A percentile compares a stretch with the other conserved stretches of the same genome.
Conservation (phyloP, 352 stramenopile species). For the Globisporangium barbulae region DNA sequence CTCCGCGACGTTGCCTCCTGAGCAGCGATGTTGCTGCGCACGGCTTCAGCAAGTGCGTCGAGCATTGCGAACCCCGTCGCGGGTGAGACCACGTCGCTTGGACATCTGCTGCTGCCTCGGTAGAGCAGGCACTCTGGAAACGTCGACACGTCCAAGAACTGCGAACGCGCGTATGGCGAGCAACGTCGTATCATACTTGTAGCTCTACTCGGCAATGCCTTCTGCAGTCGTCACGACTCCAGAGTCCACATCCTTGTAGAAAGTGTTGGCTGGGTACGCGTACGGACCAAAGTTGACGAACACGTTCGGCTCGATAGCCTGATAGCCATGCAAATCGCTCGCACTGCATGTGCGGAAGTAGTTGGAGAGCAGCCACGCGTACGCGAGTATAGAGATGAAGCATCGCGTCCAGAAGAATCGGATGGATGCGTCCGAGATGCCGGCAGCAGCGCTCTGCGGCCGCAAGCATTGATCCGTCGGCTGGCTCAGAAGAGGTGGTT, state of each 20-base stretch:
- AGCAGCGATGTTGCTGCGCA: not conserved
- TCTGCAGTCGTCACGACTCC: not conserved
- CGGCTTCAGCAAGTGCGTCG: not conserved
- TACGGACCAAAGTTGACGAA: slow-evolving; percentile 15
- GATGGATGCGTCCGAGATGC: not conserved
- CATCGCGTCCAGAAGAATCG: slow-evolving; percentile 5
- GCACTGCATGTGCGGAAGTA: slow-evolving; percentile 2
- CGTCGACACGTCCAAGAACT: not conserved
- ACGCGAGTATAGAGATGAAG: not conserved
- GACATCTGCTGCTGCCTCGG: not conserved
- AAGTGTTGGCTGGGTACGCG: slow-evolving; percentile 3
- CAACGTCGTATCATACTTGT: not conserved
- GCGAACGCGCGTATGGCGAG: slow-evolving; percentile 1
- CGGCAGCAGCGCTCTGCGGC: not conserved
- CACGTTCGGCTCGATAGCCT: slow-evolving; percentile 8
- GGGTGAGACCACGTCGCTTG: slow-evolving; percentile 5
- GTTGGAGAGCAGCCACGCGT: slow-evolving; percentile 6
- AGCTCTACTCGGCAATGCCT: slow-evolving; percentile 3
- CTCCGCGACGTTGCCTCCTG: not conserved
- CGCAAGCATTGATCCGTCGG: not conserved
- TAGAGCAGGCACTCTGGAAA: slow-evolving; percentile 2
- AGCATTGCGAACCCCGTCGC: not conserved
- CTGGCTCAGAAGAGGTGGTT: not conserved
- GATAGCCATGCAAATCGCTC: not conserved
- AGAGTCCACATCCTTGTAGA: not conserved